These are phyloP conservation scores for Colletotrichum sp. DNA, from an alignment of 2,329 filamentous ascomycete genomes.

Conservation along the genomic window DNA sequence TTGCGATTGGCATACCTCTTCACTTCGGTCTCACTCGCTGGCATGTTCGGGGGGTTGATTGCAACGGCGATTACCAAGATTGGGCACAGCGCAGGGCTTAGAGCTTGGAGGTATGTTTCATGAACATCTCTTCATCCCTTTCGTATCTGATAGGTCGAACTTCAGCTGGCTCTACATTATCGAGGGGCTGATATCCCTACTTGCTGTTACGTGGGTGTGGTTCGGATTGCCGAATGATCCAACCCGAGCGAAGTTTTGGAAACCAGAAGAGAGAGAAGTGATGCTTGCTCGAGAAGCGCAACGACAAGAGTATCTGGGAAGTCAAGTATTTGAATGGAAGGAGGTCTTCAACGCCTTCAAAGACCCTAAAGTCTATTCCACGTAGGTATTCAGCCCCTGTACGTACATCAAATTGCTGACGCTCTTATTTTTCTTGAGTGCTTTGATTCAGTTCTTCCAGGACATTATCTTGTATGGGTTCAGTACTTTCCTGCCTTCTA, in stretches of 20 bases:
- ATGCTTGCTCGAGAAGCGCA: constrained; percentile 53
- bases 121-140: neutral
- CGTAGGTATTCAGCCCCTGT: constrained; percentile 28
- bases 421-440: constrained; percentile 8
- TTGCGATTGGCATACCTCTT: constrained; percentile 36
- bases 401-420: neutral
- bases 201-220: constrained; percentile 46
- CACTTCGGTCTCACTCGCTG: constrained; percentile 33
- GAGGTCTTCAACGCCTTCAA: constrained; percentile 51
- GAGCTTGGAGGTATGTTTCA: constrained; percentile 42
- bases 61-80: constrained; percentile 42
- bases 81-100: constrained; percentile 47
- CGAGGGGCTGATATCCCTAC: constrained; percentile 42
- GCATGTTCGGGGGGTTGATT: constrained; percentile 34
- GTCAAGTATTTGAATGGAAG: constrained; percentile 51
- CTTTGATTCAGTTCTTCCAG: constrained; percentile 55
- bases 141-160: neutral
- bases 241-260: constrained; percentile 51
- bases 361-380: constrained; percentile 57
- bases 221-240: constrained; percentile 52
- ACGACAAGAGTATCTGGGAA: constrained; percentile 50
- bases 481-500: constrained; percentile 61
- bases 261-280: constrained; percentile 49
- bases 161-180: constrained; percentile 53
- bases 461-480: constrained; percentile 60